Evolutionary conservation across 2,329 filamentous ascomycete genomes (phyloP).

Genomic region (Elsinoe arachidis): DNA sequence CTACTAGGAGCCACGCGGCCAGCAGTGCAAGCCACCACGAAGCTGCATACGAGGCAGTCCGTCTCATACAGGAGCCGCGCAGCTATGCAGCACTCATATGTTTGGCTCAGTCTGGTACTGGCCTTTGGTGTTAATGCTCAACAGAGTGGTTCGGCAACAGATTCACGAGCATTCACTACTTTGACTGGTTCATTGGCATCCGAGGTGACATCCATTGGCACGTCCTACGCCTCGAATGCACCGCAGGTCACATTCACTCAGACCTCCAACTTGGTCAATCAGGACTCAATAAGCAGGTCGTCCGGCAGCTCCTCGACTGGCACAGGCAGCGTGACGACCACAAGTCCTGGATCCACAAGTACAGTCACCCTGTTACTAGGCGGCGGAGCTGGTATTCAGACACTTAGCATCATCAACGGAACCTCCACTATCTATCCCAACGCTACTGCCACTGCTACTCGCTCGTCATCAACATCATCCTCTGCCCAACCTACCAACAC

Average conservation of each 20-base stretch:
- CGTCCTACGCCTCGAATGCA: slow-evolving; percentile 10
- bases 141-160: slow-evolving; percentile 11
- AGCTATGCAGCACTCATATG: slow-evolving; percentile 22
- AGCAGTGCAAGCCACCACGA: not conserved
- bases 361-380: slow-evolving; percentile 15
- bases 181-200: slow-evolving; percentile 20
- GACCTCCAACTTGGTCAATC: slow-evolving; percentile 6
- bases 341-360: slow-evolving; percentile 14
- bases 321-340: slow-evolving; percentile 16
- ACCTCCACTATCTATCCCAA: slow-evolving; percentile 34
- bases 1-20: slow-evolving; percentile 6
- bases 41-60: not conserved
- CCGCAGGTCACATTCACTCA: slow-evolving; percentile 11
- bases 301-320: not conserved
- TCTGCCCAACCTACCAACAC: slow-evolving; percentile 53
- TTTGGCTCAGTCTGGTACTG: slow-evolving; percentile 29
- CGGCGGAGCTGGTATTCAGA: slow-evolving; percentile 14
- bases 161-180: slow-evolving; percentile 19
- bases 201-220: slow-evolving; percentile 12
- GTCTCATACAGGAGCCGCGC: slow-evolving; percentile 2
- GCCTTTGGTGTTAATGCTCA: slow-evolving; percentile 26
- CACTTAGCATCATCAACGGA: slow-evolving; percentile 16
- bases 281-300: not conserved
- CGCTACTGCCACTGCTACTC: slow-evolving; percentile 33
- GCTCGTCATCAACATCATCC: slow-evolving; percentile 24